phyloP scores from a whole-genome alignment of 352 stramenopile genomes.

The Globisporangium alternatum region DNA sequence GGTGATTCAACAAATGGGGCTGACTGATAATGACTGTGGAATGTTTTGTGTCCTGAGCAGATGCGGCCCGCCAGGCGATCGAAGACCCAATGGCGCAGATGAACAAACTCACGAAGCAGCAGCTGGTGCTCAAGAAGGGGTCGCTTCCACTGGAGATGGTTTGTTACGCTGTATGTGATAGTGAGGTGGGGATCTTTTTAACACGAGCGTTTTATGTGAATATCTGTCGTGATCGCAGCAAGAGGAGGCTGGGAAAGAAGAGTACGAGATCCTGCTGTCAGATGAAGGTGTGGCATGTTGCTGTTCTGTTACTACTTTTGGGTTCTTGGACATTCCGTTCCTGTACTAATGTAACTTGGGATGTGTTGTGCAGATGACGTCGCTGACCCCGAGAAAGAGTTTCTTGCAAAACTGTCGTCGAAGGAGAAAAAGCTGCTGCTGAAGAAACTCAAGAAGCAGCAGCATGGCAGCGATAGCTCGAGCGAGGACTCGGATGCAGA shows the following conservation, averaged over 20 bases:
- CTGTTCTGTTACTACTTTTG: background rate
- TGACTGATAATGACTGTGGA: background rate
- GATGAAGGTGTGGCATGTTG: slow-evolving; percentile 37
- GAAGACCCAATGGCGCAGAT: slow-evolving; percentile 78
- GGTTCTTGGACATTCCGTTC: background rate
- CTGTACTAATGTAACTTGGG: background rate
- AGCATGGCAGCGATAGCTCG: slow-evolving; percentile 7
- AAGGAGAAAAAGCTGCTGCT: slow-evolving; percentile 65
- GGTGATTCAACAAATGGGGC: background rate
- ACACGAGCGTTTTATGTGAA: background rate
- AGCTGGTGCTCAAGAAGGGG: slow-evolving; percentile 50
- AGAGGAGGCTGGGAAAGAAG: slow-evolving; percentile 20
- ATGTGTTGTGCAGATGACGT: slow-evolving; percentile 17
- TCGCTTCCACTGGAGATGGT: slow-evolving; percentile 75
- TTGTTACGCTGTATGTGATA: background rate
- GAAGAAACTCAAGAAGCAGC: slow-evolving; percentile 53
- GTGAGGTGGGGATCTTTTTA: background rate
- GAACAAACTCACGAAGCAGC: slow-evolving; percentile 58
- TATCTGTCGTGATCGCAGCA: slow-evolving; percentile 18
- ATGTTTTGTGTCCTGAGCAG: slow-evolving; percentile 23
- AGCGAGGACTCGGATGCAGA: slow-evolving; percentile 24
- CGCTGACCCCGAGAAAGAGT: slow-evolving; percentile 40
- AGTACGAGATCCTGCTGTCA: slow-evolving; percentile 69
- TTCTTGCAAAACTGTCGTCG: slow-evolving; percentile 49
- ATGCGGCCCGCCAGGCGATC: slow-evolving; percentile 60